Evolutionary conservation across 345 rosid species (phyloP).

Genomic region (Eucalyptus marginata): DNA sequence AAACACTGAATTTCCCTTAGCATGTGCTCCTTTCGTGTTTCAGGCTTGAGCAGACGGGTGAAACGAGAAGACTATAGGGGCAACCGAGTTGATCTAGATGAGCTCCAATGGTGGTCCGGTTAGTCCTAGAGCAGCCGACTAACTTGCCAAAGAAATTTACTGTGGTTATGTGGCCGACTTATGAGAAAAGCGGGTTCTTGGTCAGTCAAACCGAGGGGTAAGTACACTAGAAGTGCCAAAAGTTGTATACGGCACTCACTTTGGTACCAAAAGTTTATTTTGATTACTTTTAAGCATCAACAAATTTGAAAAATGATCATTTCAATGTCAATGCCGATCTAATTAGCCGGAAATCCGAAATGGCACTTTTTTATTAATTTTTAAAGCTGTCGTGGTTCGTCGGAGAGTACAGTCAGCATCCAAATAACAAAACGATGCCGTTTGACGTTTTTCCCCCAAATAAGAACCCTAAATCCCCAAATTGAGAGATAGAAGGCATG

Average conservation of each 20-base stretch:
- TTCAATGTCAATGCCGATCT: accelerated
- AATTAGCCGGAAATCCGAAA: accelerated
- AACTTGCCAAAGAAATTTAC: background rate
- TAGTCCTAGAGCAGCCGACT: background rate
- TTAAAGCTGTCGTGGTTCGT: accelerated
- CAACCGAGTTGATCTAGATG: background rate
- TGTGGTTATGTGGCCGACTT: accelerated
- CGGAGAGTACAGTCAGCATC: accelerated
- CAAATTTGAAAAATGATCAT: accelerated
- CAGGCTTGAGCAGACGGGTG: background rate
- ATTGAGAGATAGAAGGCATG: too few species aligned
- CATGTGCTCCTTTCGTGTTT: background rate
- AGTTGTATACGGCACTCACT: accelerated
- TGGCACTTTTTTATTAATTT: accelerated
- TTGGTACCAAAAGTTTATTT: accelerated
- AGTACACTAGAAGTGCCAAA: accelerated
- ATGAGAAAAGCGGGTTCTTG: background rate
- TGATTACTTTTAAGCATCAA: accelerated
- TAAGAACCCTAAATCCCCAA: too few species aligned
- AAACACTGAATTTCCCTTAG: background rate
- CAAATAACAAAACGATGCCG: accelerated
- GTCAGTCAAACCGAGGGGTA: accelerated
- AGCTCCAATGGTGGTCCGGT: background rate
- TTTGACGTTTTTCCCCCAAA: accelerated
- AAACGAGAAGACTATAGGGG: background rate